Base-by-base conservation (phyloP, 257 asterid species). In the Lycium ferocissimum region DNA sequence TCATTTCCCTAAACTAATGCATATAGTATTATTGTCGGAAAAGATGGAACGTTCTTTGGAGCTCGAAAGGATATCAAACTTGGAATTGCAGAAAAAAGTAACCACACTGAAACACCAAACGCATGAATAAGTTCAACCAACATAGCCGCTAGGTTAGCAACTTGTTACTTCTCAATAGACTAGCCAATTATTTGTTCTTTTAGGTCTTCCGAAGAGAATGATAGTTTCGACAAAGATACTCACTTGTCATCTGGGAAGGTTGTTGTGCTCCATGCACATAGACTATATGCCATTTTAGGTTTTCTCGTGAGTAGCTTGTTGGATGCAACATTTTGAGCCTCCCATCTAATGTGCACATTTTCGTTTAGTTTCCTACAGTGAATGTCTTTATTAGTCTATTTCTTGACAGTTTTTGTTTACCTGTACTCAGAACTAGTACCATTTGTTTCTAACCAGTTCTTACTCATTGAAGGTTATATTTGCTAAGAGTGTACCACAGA, bases 1-100 rank as follows among this genome's bases (percentile, higher is more conserved):
- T 57, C 86, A 3, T 43, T 79, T 65, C 58, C 73, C 26, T 49
- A 62, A 33, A 6, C 26, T 85, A 85, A 14, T 20, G 37, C 87
- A 85, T 43, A 87, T 89, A 20, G 62, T 54, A 80, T 56, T 83
- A 62, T 22, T 84, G 61, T 51, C 88, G 80, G n/a, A 90, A 26
- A 84, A 96, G 99, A 95, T 96, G 76, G 99, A 96, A 85, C 94
- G 98, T 26, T 97, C 98, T 4, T 81, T 95, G 93, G 99, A 96
- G 91, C 88, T 90, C 5, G 98, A 95, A 63, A 91, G 93, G 67
- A 62, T 93, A 85, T 88, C 95, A 76, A 95, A 91, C 83, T 91
- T 93, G 88, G 98, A 96, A 85, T 83, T 94, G 89, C 98, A 95
- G 91, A 96, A 93, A 94, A 93, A 92, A 89, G 53, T 95, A 45